Evolutionary conservation across 495 filamentous ascomycete genomes (phyloP), one percentile per base, ranked within the genome.

Genomic region (Diplogelasinospora grovesii): DNA sequence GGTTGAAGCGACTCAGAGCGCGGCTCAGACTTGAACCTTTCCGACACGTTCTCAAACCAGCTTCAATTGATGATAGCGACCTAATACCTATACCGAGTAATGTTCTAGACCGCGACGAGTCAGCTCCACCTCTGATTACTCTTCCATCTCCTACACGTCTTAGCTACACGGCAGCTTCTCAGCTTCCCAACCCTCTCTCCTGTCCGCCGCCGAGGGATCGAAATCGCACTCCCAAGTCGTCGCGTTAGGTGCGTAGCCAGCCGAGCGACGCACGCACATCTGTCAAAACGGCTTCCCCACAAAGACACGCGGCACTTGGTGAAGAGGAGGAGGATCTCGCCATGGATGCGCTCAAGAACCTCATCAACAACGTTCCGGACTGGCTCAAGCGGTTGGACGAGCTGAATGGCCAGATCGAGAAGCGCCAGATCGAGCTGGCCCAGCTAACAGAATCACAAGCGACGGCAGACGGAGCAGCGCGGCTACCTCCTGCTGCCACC

Each of bases 331-430:
- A 49, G 25, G 50, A 64, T 44, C 40, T 71, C 56, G 55, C 65
- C 45, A 75, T 79, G 63, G 82, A 86, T 48, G 77, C 81, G 11
- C 59, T 87, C 32, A 70, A 69, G 39, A 73, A 77, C 36, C 74
- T 89, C 39, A 65, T 72, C 43, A 73, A 43, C 68, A 79, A 70
- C 45, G 57, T 86, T 4, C 84, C 84, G 15, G 61, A 75, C 43
- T 89, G 85, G 85, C 70, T 79, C 29, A 64, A 59, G 45, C 73
- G 73, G 29, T 66, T 89, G 33, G 81, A 86, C 29, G 79, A 85
- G 11, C 71, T 89, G 20, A 78, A 75, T 46, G 59, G 68, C 28
- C 77, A 87, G 50, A 80, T 89, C 24, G 72, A 78, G 24, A 68
- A 73, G 44, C 83, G 80, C 60, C 81, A 87, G 57, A 59, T 71